phyloP scores from a whole-genome alignment of 805 yeast species.

The Saturnispora silvae region DNA sequence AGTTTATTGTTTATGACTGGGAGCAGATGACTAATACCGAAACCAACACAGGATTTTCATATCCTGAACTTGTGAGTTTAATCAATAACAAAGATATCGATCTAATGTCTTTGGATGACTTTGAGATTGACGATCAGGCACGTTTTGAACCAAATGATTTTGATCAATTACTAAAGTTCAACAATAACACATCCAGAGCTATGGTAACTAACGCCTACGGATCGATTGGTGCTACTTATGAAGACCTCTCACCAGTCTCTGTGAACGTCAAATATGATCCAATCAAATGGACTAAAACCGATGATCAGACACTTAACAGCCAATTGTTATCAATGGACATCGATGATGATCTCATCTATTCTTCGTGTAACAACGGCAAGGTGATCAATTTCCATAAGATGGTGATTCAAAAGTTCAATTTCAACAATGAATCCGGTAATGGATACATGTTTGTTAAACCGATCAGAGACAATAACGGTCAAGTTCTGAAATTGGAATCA shows the following conservation, averaged over 20 bases:
- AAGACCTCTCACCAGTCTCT: neutral
- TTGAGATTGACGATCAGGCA: neutral
- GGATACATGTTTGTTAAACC: conserved; percentile 28
- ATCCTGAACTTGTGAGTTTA: neutral
- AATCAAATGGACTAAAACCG: conserved; percentile 3
- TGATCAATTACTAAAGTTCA: conserved; percentile 1
- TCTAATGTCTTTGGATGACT: conserved; percentile 7
- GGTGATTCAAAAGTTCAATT: conserved; percentile 13
- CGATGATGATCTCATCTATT: neutral
- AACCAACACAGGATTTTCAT: neutral
- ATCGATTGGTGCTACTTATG: neutral
- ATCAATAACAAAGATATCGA: conserved; percentile 2
- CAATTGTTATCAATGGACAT: neutral
- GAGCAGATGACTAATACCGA: neutral
- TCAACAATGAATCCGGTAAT: conserved; percentile 8
- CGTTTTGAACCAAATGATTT: conserved; percentile 7
- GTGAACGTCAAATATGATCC: conserved; percentile 7
- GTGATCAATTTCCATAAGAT: conserved; percentile 15
- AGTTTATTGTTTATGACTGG: conserved; percentile 16
- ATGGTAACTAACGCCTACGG: conserved; percentile 9
- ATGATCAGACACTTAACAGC: neutral
- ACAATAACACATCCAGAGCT: neutral
- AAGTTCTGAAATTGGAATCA: conserved; percentile 29
- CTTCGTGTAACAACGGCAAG: conserved; percentile 1
- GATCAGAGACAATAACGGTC: conserved; percentile 30